Evolutionary conservation across 306 rosid genomes (phyloP), one percentile per base, ranked within the genome.

Genomic region (Malus asiatica): DNA sequence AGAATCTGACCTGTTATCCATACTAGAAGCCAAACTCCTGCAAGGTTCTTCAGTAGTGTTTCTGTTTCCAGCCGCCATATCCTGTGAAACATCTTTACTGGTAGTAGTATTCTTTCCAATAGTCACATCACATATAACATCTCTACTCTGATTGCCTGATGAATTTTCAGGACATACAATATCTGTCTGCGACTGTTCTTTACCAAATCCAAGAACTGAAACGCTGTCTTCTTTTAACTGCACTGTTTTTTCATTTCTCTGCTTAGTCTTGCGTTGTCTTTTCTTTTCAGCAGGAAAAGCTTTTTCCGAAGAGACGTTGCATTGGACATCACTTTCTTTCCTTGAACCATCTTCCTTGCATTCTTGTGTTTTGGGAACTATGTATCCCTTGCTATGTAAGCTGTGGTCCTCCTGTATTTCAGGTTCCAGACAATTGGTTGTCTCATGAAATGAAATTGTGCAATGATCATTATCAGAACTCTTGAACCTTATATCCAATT

Each of bases 181-280:
- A 59, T 52, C 84, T 74, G 73, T 84, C 30, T 68, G 82, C 45
- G 46, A 72, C 15, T 38, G 30, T 68, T 63, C 79, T 82, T 79
- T 61, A 64, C 38, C 79, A n/a, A 78, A 65, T 68, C 77, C 87
- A 72, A 14, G 35, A 66, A 64, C 20, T 25, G 66, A 38, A 73
- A 42, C 30, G 40, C 77, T 29, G 11, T 32, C 68, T 71, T 45
- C 71, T 70, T 59, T 33, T 44, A 75, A 69, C 27, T 46, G 58
- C 25, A 72, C 22, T 33, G 52, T 48, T 38, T 72, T 71, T 48
- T 53, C 15, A 20, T 35, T 59, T 22, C 52, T 70, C 45, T 30
- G 63, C 59, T 76, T 76, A 6, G 65, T 59, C 63, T 66, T 66
- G 23, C 16, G 14, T 42, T 14, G 84, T 32, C 68, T 30, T 27